These are phyloP conservation scores for Phaffomyces antillensis DNA, from an alignment of 805 yeast genomes.

Conservation along the genomic window DNA sequence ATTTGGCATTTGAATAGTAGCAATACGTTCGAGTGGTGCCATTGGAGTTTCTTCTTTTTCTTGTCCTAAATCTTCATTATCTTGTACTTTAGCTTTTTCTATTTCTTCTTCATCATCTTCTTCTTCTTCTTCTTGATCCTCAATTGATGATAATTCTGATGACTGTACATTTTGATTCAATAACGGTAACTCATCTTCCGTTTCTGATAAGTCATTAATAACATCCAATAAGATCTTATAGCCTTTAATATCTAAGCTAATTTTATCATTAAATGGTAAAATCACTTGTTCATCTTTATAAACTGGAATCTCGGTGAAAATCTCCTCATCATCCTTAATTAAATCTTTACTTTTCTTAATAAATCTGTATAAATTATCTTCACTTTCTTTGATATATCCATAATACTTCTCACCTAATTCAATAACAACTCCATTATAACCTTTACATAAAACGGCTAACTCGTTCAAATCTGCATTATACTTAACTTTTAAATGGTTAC, in stretches of 20 bases:
- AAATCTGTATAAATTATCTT: conserved; percentile 21
- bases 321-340: conserved; percentile 10
- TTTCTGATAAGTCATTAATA: conserved; percentile 34
- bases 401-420: conserved; percentile 47
- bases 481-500: conserved; percentile 53
- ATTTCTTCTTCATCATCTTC: background rate
- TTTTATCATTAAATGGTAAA: conserved; percentile 56
- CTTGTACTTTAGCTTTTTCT: too few species aligned
- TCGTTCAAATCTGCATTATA: conserved; percentile 34
- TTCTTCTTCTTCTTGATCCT: background rate
- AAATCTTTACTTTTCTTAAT: conserved; percentile 8
- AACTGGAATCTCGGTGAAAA: conserved; percentile 38
- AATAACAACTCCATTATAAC: conserved; percentile 74
- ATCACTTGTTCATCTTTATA: conserved; percentile 55
- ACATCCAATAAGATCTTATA: conserved; percentile 47
- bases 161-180: conserved; percentile 7
- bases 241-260: conserved; percentile 68
- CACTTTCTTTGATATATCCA: conserved; percentile 19
- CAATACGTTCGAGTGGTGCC: conserved; percentile 5
- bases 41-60: too few species aligned
- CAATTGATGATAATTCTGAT: conserved; percentile 2
- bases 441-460: conserved; percentile 60
- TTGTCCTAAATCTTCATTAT: too few species aligned
- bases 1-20: background rate
- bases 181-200: conserved; percentile 29